Evolutionary conservation across 495 filamentous ascomycete species (phyloP).

Genomic region (Penicillium mononematosum): DNA sequence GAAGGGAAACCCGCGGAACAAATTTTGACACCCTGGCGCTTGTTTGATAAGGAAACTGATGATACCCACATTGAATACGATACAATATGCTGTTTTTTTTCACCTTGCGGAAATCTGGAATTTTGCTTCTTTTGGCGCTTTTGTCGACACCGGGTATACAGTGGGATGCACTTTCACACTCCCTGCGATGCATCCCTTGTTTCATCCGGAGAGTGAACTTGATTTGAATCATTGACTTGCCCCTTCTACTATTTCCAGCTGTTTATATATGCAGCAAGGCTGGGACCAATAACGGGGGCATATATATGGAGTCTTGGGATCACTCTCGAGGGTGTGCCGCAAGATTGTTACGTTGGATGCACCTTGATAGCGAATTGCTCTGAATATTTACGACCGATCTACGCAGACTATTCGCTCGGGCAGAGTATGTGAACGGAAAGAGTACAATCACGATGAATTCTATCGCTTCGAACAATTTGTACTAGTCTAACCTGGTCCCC

Average conservation of each 20-base stretch:
- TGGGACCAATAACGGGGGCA: conserved; percentile 33
- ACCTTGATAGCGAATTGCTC: background rate
- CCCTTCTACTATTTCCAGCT: conserved; percentile 34
- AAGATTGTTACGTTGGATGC: background rate
- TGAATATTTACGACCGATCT: no score
- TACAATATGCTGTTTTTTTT: background rate
- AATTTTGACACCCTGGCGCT: conserved; percentile 25
- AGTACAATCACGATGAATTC: background rate
- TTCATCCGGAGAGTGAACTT: conserved; percentile 46
- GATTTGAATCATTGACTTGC: conserved; percentile 4
- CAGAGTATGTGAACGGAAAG: background rate
- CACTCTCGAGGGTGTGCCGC: background rate
- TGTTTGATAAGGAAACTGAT: conserved; percentile 15
- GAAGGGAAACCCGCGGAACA: conserved; percentile 45
- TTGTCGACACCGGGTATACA: conserved; percentile 43
- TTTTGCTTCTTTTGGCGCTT: background rate
- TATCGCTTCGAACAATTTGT: background rate
- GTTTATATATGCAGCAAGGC: conserved; percentile 14
- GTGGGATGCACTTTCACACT: conserved; percentile 44
- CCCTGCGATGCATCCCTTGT: conserved; percentile 51
- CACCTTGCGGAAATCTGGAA: background rate
- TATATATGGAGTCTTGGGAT: conserved; percentile 25
- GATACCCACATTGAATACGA: conserved; percentile 22
- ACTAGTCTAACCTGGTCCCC: background rate
- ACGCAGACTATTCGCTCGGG: background rate